Conservation (phyloP, 306 rosid genomes). For the Lathyrus aphaca region DNA sequence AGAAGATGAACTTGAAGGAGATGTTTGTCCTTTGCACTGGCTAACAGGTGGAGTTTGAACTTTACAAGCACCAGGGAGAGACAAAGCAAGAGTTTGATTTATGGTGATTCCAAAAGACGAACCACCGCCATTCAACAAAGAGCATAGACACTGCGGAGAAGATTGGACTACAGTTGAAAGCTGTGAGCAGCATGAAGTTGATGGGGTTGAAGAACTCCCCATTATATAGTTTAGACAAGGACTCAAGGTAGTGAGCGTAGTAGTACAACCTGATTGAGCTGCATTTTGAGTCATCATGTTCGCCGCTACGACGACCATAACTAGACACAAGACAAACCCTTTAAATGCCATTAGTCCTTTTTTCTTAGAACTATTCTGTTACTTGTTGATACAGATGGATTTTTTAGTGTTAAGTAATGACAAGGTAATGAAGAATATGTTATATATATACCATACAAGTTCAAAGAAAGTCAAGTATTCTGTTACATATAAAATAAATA, state of each 20-base stretch:
- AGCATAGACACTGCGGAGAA: slow-evolving; percentile 77
- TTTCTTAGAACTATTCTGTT: background rate
- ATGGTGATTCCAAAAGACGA: slow-evolving; percentile 57
- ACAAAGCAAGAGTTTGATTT: slow-evolving; percentile 64
- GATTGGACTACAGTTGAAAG: slow-evolving; percentile 65
- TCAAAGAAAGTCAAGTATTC: background rate
- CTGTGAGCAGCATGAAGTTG: slow-evolving; percentile 70
- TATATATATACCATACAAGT: slow-evolving; percentile 30
- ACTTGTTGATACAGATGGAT: background rate
- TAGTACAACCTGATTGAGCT: slow-evolving; percentile 67
- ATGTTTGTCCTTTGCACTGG: slow-evolving; percentile 55
- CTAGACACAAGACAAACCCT: slow-evolving; percentile 37
- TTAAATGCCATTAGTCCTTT: slow-evolving; percentile 41
- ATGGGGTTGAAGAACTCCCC: slow-evolving; percentile 66
- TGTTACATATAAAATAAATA: background rate
- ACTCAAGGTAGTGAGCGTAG: slow-evolving; percentile 47
- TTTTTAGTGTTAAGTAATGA: background rate
- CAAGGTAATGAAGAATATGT: background rate
- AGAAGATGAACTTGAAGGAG: slow-evolving; percentile 42
- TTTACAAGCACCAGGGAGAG: slow-evolving; percentile 67
- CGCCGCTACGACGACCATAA: slow-evolving; percentile 42
- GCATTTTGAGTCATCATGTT: slow-evolving; percentile 40
- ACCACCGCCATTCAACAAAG: slow-evolving; percentile 58
- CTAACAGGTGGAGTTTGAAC: slow-evolving; percentile 66
- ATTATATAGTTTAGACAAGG: slow-evolving; percentile 67